Percentiles rank a stretch among this genome's conserved stretches.
phyloP scores from a whole-genome alignment of 2,329 filamentous ascomycete species.

The Chrysoporthe austroafricana region DNA sequence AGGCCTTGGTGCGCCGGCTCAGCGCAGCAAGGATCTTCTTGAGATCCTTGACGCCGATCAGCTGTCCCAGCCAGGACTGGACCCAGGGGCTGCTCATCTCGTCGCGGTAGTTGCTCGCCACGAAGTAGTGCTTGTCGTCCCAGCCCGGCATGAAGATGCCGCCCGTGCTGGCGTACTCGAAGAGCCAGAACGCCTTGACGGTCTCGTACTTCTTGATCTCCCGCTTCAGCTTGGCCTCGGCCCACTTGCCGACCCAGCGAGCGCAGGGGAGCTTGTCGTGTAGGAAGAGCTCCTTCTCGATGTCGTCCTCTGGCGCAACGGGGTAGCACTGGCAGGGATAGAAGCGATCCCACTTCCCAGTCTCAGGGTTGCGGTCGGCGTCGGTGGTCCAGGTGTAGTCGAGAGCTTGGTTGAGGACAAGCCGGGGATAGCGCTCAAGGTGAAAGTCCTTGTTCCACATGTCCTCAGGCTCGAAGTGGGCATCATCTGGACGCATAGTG shows the following conservation, averaged over 20 bases:
- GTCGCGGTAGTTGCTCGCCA: slow-evolving; percentile 11
- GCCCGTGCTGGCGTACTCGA: background rate
- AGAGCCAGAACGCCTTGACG: slow-evolving; percentile 27
- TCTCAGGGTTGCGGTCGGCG: background rate
- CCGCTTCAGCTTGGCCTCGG: slow-evolving; percentile 18
- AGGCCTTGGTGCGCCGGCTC: background rate
- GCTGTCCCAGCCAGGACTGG: slow-evolving; percentile 19
- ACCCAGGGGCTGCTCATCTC: slow-evolving; percentile 26
- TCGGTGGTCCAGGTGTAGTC: slow-evolving; percentile 11
- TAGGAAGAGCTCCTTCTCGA: slow-evolving; percentile 24
- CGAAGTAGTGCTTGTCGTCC: slow-evolving; percentile 19
- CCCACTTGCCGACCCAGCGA: slow-evolving; percentile 14
- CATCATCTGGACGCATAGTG: background rate
- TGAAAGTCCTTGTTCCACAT: slow-evolving; percentile 4
- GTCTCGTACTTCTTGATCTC: slow-evolving; percentile 23
- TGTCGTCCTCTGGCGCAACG: slow-evolving; percentile 20
- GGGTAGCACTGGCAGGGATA: slow-evolving; percentile 15
- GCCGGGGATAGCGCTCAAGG: slow-evolving; percentile 11
- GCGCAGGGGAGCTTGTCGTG: background rate
- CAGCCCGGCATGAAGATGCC: slow-evolving; percentile 8
- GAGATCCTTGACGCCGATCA: slow-evolving; percentile 18
- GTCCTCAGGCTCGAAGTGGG: background rate
- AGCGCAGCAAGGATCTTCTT: background rate
- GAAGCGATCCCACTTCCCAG: slow-evolving; percentile 4
- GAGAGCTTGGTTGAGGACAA: slow-evolving; percentile 14